Conservation (phyloP, 345 rosid species). For the Eucalyptus pauciflora region DNA sequence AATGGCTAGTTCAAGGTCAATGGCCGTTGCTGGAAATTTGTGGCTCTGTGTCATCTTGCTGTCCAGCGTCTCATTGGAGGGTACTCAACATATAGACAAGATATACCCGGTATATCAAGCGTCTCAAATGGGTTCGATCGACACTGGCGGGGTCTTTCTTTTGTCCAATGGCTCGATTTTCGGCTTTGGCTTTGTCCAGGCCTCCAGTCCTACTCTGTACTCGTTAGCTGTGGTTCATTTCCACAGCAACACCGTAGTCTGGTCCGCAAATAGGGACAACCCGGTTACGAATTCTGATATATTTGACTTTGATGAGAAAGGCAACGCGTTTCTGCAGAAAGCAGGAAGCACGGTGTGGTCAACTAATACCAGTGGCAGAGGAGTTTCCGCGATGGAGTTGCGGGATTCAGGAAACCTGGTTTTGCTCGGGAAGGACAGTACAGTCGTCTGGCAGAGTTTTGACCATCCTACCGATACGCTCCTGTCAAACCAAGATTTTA, state of each 20-base stretch:
- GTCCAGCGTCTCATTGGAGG: slow-evolving; percentile 22
- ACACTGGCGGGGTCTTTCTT: slow-evolving; percentile 53
- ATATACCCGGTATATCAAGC: slow-evolving; percentile 43
- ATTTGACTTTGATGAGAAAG: slow-evolving; percentile 36
- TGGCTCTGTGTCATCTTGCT: slow-evolving; percentile 10
- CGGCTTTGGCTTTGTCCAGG: slow-evolving; percentile 50
- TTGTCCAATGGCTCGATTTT: slow-evolving; percentile 46
- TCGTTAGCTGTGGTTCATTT: slow-evolving; percentile 43
- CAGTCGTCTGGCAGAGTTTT: slow-evolving; percentile 75
- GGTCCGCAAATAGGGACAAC: slow-evolving; percentile 71
- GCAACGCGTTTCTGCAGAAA: slow-evolving; percentile 40
- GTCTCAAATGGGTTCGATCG: slow-evolving; percentile 66
- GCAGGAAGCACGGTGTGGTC: slow-evolving; percentile 45
- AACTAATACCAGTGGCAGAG: slow-evolving; percentile 27
- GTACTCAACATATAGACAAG: slow-evolving; percentile 14
- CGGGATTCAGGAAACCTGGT: slow-evolving; percentile 79
- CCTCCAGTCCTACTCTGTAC: slow-evolving; percentile 27
- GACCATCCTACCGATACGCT: slow-evolving; percentile 74
- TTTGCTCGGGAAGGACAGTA: slow-evolving; percentile 26
- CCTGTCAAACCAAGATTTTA: slow-evolving; percentile 48
- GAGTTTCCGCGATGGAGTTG: slow-evolving; percentile 56
- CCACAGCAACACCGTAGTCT: slow-evolving; percentile 22
- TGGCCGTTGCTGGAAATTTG: slow-evolving; percentile 2
- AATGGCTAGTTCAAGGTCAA: slow-evolving; percentile 19
- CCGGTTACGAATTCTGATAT: slow-evolving; percentile 58